phyloP scores from a whole-genome alignment of 208 protist genomes.

The Paratrypanosoma confusum region DNA sequence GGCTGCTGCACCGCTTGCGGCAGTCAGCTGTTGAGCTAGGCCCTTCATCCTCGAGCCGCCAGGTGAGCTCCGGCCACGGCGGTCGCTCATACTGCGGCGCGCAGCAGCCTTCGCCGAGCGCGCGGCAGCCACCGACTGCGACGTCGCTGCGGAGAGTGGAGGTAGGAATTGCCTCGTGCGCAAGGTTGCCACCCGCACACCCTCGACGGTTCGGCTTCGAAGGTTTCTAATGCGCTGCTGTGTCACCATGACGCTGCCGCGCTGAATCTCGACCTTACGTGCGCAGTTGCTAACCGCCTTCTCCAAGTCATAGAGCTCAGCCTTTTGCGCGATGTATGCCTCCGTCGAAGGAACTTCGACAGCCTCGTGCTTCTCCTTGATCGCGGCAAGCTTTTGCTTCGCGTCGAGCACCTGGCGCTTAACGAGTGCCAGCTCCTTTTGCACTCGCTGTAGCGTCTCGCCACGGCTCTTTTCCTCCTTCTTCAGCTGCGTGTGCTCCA shows the following conservation, averaged over 20 bases:
- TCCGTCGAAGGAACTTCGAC: constrained; percentile 89
- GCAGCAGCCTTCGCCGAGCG: too few species aligned
- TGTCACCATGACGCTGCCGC: constrained; percentile 52
- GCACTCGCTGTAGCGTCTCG: constrained; percentile 58
- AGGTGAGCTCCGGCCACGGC: too few species aligned
- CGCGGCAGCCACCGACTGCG: too few species aligned
- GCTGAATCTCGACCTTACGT: constrained; percentile 89
- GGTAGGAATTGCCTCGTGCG: too few species aligned
- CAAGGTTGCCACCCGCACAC: too few species aligned
- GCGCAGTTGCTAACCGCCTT: constrained; percentile 81
- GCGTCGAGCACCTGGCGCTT: constrained; percentile 51
- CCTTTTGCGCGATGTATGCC: constrained; percentile 91
- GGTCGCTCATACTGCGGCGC: too few species aligned
- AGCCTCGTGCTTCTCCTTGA: constrained; percentile 77
- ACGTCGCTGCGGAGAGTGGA: too few species aligned
- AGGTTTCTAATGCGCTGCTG: constrained; percentile 44
- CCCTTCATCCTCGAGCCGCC: too few species aligned
- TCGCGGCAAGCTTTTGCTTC: constrained; percentile 49
- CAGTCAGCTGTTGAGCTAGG: too few species aligned
- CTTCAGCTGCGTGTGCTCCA: constrained; percentile 71
- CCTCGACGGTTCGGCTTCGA: too few species aligned
- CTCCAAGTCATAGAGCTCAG: constrained; percentile 81
- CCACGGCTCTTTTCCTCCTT: constrained; percentile 75
- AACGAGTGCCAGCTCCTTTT: constrained; percentile 54
- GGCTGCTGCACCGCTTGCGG: too few species aligned